Base-by-base conservation (phyloP, 2,329 filamentous ascomycete species). In the Exophiala lecanii-corni region DNA sequence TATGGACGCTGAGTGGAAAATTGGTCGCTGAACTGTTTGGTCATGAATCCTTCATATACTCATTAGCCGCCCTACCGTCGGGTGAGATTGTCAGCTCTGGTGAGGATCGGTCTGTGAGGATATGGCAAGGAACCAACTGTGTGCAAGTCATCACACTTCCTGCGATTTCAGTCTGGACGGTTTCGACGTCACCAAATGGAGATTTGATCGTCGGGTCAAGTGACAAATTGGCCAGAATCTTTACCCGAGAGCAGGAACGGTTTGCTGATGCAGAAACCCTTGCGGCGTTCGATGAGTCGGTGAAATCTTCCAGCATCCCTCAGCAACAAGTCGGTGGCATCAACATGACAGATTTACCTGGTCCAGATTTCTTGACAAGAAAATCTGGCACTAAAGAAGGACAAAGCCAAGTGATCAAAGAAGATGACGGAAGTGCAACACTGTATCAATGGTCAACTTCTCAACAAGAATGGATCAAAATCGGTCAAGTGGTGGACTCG, bases 121-220 rank as follows among this genome's bases (percentile, higher is more conserved):
- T 98, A 60, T 98, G 94, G 92, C 82, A 78, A 55, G 86, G 84
- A 33, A 77, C 72, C 10, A 75, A 89, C 43, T 97, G 91, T 61
- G 69, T 95, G 34, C 92, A 98, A 65, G 96, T 91, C 28, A 97
- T 98, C 52, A 96, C 91, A 1, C 89, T 96, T 58, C 92, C 92
- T 9, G 92, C 92, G 7, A 94, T 97, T 42, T 97, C 91, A 0
- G 89, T 98, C 4, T 98, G 92, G 92, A 75, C 80, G 10, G 88
- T 98, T 13, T 86, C 89, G n/a, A 85, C 79, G 9, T 92, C 86
- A 59, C 60, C 74, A 1, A 80, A 87, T 50, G 91, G 92, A 16
- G 94, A 98, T 57, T 91, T 98, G 48, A 87, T 88, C n/a, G 86
- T 86, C 2, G 92, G 91, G 21, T 83, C 91, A 19, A 98, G 91